These are phyloP conservation scores for Fusarium sp. DNA, from an alignment of 2,329 filamentous ascomycete species.

Conservation along the genomic window DNA sequence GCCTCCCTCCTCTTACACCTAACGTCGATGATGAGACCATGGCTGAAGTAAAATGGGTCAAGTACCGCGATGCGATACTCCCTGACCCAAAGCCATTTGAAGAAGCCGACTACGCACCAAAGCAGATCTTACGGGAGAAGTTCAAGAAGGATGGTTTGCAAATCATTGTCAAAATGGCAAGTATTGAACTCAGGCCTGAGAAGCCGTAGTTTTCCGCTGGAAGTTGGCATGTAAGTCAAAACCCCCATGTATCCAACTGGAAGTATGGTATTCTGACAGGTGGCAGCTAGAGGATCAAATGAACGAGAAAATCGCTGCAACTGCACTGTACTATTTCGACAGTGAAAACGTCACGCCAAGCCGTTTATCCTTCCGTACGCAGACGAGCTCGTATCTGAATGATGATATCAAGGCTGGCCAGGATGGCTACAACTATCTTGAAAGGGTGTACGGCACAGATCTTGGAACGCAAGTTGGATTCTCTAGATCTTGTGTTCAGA, in stretches of 20 bases:
- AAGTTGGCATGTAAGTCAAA: not conserved
- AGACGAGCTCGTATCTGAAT: not conserved
- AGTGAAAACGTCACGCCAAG: not conserved
- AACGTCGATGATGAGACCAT: not conserved
- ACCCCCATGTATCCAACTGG: too few species aligned
- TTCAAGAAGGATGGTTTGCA: not conserved
- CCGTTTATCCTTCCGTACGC: not conserved
- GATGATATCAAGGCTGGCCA: not conserved
- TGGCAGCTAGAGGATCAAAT: not conserved
- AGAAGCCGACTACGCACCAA: not conserved
- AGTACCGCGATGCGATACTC: not conserved
- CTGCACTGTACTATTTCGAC: not conserved
- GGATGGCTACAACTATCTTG: not conserved
- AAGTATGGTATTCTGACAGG: too few species aligned
- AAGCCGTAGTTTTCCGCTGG: not conserved
- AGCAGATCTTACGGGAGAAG: not conserved
- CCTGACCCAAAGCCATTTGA: not conserved
- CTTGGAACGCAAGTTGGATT: not conserved
- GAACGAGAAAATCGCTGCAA: not conserved
- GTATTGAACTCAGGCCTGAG: not conserved
- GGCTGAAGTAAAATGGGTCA: not conserved
- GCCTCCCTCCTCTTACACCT: not conserved
- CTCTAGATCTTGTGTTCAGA: not conserved
- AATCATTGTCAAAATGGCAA: constrained; percentile 6
- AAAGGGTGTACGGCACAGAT: not conserved